A percentile compares a stretch with the other conserved stretches of the same genome.
phyloP scores from a whole-genome alignment of 805 yeast species.

The Candida piceae region DNA sequence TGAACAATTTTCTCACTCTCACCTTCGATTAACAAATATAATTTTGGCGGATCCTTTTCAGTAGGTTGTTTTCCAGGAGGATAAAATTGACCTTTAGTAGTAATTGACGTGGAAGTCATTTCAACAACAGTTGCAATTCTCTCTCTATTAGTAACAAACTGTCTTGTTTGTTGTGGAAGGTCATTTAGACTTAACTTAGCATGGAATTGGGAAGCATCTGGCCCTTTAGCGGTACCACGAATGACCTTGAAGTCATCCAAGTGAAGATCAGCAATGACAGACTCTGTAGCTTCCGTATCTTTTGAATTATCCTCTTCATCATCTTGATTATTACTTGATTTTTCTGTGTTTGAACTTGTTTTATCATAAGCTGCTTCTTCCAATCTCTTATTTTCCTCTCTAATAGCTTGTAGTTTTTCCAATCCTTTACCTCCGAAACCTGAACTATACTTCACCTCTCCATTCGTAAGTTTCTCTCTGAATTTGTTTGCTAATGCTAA shows the following conservation, averaged over 20 bases:
- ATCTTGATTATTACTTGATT: neutral
- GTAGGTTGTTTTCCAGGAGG: conserved; percentile 54
- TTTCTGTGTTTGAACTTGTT: conserved; percentile 10
- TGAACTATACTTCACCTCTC: conserved; percentile 54
- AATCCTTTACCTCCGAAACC: conserved; percentile 96
- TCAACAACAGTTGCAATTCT: conserved; percentile 62
- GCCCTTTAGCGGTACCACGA: conserved; percentile 39
- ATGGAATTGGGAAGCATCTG: conserved; percentile 46
- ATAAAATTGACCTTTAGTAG: conserved; percentile 75
- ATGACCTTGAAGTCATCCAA: conserved; percentile 42
- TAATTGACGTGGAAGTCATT: conserved; percentile 67
- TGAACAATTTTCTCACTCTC: conserved; percentile 52
- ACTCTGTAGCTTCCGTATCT: conserved; percentile 15
- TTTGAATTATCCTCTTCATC: conserved; percentile 13
- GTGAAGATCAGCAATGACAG: conserved; percentile 3
- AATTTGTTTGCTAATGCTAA: conserved; percentile 48
- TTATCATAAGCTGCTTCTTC: conserved; percentile 47
- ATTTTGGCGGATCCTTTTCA: conserved; percentile 61
- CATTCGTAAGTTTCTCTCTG: conserved; percentile 55
- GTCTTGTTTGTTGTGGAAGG: conserved; percentile 72
- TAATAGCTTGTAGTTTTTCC: conserved; percentile 62
- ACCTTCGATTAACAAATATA: conserved; percentile 77
- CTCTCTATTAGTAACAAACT: conserved; percentile 69
- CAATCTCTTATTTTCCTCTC: conserved; percentile 45
- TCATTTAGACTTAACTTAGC: conserved; percentile 79